These are phyloP conservation scores for Bacidia gigantensis DNA, from an alignment of 495 filamentous ascomycete genomes.

Conservation along the genomic window DNA sequence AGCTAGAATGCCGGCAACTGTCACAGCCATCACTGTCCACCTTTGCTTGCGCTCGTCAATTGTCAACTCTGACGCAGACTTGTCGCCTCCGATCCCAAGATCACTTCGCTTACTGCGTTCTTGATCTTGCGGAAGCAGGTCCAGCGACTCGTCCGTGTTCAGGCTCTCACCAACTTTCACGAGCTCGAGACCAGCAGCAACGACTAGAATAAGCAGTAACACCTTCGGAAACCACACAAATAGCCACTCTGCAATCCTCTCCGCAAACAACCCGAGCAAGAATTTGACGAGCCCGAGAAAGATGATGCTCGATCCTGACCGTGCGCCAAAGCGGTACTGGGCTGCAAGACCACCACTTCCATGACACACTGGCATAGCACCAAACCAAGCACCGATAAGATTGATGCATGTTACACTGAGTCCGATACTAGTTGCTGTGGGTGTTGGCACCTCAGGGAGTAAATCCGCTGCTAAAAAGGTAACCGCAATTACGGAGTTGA, in stretches of 20 bases:
- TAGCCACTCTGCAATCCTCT: conserved; percentile 51
- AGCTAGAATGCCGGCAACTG: conserved; percentile 64
- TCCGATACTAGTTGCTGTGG: conserved; percentile 58
- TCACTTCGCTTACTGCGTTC: not conserved
- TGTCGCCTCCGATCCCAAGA: conserved; percentile 11
- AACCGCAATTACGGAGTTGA: conserved; percentile 85
- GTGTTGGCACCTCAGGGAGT: conserved; percentile 49
- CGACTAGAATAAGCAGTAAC: conserved; percentile 73
- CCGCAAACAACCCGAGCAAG: conserved; percentile 56
- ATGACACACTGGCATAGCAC: conserved; percentile 91
- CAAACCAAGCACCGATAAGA: conserved; percentile 74
- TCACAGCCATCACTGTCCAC: conserved; percentile 81
- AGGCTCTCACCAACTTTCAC: conserved; percentile 70
- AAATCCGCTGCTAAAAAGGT: conserved; percentile 60
- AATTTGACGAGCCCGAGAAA: conserved; percentile 67
- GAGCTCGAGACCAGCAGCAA: conserved; percentile 77
- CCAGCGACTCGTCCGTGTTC: conserved; percentile 34
- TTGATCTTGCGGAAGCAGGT: not conserved
- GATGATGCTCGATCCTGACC: conserved; percentile 71
- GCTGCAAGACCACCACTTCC: conserved; percentile 82
- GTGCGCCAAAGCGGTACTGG: conserved; percentile 79
- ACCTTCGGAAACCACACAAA: conserved; percentile 56
- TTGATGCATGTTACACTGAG: conserved; percentile 75
- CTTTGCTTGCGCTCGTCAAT: conserved; percentile 52
- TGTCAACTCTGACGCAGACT: conserved; percentile 29